Conservation (phyloP, 805 yeast species). For the Candida parachauliodes region DNA sequence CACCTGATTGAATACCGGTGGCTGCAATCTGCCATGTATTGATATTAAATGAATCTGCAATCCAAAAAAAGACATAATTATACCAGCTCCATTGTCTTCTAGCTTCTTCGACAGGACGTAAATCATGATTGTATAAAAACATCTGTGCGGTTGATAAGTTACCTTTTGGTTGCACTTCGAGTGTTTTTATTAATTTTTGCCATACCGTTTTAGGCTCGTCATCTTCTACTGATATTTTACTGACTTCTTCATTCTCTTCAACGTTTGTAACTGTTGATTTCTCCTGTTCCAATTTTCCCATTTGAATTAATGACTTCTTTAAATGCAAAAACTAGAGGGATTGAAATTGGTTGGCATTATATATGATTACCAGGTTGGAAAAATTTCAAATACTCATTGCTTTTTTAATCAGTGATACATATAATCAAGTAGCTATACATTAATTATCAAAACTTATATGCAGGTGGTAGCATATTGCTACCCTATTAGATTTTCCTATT, state of each 20-base stretch:
- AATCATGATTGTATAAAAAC: conserved; percentile 70
- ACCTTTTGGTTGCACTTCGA: conserved; percentile 23
- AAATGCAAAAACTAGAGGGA: not conserved
- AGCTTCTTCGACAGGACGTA: conserved; percentile 70
- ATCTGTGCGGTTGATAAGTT: conserved; percentile 53
- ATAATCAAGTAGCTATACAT: too few species aligned
- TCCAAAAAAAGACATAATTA: conserved; percentile 78
- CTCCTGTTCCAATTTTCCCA: not conserved
- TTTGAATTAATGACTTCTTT: not conserved
- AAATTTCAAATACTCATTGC: not conserved
- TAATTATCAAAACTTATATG: too few species aligned
- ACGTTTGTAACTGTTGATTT: not conserved
- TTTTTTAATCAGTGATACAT: too few species aligned
- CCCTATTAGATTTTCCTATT: too few species aligned
- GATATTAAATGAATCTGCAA: conserved; percentile 85
- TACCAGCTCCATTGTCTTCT: conserved; percentile 86
- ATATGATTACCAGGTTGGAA: not conserved
- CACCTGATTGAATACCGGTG: conserved; percentile 68
- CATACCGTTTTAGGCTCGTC: conserved; percentile 1
- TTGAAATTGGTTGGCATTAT: not conserved
- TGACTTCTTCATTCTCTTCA: conserved; percentile 2
- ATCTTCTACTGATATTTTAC: conserved; percentile 1
- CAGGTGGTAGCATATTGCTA: not conserved
- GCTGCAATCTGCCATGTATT: conserved; percentile 92
- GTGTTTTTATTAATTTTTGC: conserved; percentile 2